These are phyloP conservation scores for Veloporphyrellus conicus DNA, from an alignment of 1,284 basidiomycete species.

Conservation along the genomic window DNA sequence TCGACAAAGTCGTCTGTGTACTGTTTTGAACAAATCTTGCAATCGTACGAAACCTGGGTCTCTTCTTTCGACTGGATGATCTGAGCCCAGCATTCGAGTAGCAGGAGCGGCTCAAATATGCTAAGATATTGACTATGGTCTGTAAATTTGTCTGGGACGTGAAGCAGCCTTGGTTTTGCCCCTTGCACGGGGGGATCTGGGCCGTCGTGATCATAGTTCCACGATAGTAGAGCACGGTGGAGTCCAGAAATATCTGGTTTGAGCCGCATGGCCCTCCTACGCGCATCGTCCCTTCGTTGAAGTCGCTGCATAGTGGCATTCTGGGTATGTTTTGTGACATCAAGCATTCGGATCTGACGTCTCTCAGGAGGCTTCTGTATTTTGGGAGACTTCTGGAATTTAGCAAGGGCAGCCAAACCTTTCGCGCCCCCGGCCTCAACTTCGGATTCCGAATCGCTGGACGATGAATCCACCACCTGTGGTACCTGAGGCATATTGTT, in stretches of 20 bases:
- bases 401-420: constrained; percentile 58
- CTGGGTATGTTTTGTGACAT: constrained; percentile 42
- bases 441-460: constrained; percentile 50
- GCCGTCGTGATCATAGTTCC: constrained; percentile 77
- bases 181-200: constrained; percentile 52
- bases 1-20: constrained; percentile 72
- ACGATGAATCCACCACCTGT: constrained; percentile 32
- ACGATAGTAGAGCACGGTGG: constrained; percentile 79
- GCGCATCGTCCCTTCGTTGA: constrained; percentile 57
- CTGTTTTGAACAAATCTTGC: constrained; percentile 59
- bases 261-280: constrained; percentile 64
- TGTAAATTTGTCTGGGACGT: constrained; percentile 65
- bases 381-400: constrained; percentile 60
- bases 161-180: constrained; percentile 33
- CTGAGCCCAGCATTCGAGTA: constrained; percentile 92
- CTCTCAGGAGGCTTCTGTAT: constrained; percentile 55
- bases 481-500: constrained; percentile 22
- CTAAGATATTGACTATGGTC: constrained; percentile 68
- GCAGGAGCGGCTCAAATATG: constrained; percentile 82
- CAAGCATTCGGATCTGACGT: constrained; percentile 69
- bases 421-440: constrained; percentile 44
- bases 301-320: constrained; percentile 48
- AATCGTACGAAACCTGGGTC: constrained; percentile 48
- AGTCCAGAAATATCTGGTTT: constrained; percentile 80
- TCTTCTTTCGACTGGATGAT: constrained; percentile 75